These are phyloP conservation scores for Colletotrichum sp. DNA, from an alignment of 2,329 filamentous ascomycete genomes.

Conservation along the genomic window DNA sequence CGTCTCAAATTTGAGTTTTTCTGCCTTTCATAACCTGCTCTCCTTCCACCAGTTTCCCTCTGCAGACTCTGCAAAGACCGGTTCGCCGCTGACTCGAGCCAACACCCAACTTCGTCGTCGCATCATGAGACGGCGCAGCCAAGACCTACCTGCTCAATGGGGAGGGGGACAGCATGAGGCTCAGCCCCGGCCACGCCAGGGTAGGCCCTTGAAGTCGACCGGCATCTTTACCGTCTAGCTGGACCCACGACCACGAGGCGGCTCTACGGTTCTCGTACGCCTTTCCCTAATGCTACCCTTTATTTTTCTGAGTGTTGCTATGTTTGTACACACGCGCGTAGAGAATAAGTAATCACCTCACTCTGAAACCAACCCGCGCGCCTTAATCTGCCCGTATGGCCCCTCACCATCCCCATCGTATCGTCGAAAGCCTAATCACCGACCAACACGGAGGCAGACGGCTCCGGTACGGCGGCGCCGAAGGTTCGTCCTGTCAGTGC, in stretches of 20 bases:
- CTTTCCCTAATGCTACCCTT: neutral
- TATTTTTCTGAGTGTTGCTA: neutral
- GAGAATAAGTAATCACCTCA: neutral
- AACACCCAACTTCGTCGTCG: neutral
- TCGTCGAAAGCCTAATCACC: neutral
- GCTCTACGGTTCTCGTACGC: neutral
- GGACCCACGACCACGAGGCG: neutral
- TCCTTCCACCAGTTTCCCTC: neutral
- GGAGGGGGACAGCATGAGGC: neutral
- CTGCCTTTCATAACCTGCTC: neutral
- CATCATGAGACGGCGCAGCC: slow-evolving; percentile 14
- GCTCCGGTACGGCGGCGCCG: neutral
- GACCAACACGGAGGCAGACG: neutral
- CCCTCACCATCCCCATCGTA: neutral
- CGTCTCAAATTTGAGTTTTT: slow-evolving; percentile 7
- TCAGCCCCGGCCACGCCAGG: neutral
- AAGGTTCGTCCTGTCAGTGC: neutral
- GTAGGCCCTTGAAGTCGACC: neutral
- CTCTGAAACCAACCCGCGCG: neutral
- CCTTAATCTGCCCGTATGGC: neutral
- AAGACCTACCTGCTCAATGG: neutral
- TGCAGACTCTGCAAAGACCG: neutral
- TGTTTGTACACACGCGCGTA: neutral
- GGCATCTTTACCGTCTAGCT: neutral
- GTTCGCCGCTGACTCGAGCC: slow-evolving; percentile 4